Evolutionary conservation across 805 yeast species (phyloP), one percentile per base, ranked within the genome.

Genomic region (Maudiozyma serrabonitensis): DNA sequence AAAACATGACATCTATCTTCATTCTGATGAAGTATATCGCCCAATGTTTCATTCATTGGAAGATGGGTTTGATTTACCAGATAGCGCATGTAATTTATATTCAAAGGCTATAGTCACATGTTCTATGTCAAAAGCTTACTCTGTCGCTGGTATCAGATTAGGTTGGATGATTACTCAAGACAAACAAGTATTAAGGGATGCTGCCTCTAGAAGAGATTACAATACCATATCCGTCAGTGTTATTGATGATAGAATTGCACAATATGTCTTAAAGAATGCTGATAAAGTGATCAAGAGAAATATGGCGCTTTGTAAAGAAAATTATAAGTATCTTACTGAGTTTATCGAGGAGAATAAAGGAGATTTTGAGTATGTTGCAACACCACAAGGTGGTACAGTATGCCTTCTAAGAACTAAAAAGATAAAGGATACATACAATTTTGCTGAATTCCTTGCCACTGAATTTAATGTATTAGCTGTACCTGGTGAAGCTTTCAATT

Each of bases 11-110:
- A 63, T 67, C 8, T 69, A 69, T 45, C 49, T 78, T 9, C 57
- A 75, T 45, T 69, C 75, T 43, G 82, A 78, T 58, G 81, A 78
- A 53, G 81, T 77, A 7, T 78, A 78, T 56, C 61, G 80, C 9
- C 82, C 81, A 11, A 62, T 78, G 46, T 75, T 66, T 57, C 79
- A 76, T 57, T 65, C 72, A 4, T 53, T 64, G 8, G 54, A 55
- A 1, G 52, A 57, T 2, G 58, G 46, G 15, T 43, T 47, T 8
- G 50, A 48, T 19, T 21, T 19, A 21, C 76, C 80, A 5, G 60
- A 59, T 31, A 71, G 78, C 3, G 67, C 73, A 13, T 70, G 72
- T 12, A 63, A 69, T 34, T 57, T 75, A 23, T 74, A 74, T 50
- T 67, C 66, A 2, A 70, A 69, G 51, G 72, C 75, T 4, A 66